A percentile compares a stretch with the other conserved stretches of the same genome.
phyloP scores from a whole-genome alignment of 306 rosid genomes.

The Cotoneaster glaucophyllus region DNA sequence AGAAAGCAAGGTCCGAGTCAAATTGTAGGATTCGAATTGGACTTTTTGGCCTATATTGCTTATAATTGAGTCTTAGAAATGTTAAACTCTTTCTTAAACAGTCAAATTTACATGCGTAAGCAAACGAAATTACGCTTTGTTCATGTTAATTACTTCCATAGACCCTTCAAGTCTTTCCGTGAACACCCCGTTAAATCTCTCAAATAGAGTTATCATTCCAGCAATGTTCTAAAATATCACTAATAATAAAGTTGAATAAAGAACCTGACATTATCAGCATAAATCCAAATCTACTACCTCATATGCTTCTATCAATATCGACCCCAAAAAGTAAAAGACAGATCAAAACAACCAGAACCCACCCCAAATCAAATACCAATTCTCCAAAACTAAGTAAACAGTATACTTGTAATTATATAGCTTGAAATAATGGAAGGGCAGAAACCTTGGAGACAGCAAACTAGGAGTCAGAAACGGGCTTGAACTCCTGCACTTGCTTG shows the following conservation, averaged over 20 bases:
- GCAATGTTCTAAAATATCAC: no score
- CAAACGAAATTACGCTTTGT: no score
- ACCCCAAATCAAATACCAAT: neutral
- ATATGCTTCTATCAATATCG: neutral
- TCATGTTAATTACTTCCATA: neutral
- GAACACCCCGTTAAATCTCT: no score
- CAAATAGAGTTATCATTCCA: no score
- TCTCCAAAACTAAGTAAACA: neutral
- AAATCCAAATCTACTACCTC: neutral
- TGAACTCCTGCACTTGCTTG: conserved; percentile 78
- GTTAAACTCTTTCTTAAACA: neutral
- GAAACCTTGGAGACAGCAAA: neutral
- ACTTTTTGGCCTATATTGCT: neutral
- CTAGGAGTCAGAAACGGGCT: conserved; percentile 42
- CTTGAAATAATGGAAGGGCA: neutral
- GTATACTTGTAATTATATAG: neutral
- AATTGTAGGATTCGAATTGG: neutral
- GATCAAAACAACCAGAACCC: no score
- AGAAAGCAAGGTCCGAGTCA: neutral
- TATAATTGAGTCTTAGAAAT: neutral
- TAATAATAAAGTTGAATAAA: neutral
- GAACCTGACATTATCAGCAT: neutral
- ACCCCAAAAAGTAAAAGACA: no score
- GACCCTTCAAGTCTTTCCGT: no score
- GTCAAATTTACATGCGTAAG: neutral